These are phyloP conservation scores for Artemisia tridentata DNA, from an alignment of 129 eudicot species.

Conservation along the genomic window DNA sequence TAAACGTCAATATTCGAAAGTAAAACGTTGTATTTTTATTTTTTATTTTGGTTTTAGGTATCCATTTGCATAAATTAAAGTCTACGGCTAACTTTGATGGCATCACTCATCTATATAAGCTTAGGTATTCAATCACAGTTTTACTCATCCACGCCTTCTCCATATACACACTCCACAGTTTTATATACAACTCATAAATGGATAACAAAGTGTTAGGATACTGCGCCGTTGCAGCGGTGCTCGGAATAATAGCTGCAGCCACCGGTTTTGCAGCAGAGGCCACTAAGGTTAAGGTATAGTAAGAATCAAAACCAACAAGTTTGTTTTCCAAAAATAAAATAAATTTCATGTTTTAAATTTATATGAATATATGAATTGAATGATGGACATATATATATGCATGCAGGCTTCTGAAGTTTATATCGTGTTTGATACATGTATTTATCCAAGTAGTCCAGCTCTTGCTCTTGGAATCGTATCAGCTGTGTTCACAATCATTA, in stretches of 20 bases:
- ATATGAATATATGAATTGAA: not conserved
- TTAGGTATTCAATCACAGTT: constrained; percentile 11
- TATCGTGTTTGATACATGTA: constrained; percentile 16
- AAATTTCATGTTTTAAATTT: not conserved
- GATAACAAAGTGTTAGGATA: too few relatives aligned
- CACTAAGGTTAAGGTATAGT: constrained; percentile 26
- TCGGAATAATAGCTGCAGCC: too few relatives aligned
- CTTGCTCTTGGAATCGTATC: too few relatives aligned
- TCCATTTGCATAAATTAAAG: not conserved
- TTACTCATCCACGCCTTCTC: constrained; percentile 1
- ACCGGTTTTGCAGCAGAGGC: not conserved
- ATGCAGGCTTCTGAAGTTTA: constrained; percentile 29
- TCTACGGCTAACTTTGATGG: constrained; percentile 8
- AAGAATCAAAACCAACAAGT: not conserved
- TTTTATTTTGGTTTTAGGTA: not conserved
- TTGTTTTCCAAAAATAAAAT: not conserved
- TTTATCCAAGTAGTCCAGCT: constrained; percentile 1
- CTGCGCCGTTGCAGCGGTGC: too few relatives aligned
- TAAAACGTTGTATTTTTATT: too few relatives aligned
- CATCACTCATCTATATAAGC: constrained; percentile 12
- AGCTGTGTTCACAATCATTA: too few relatives aligned
- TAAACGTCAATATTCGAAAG: too few relatives aligned
- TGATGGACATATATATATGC: not conserved
- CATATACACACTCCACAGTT: too few relatives aligned
- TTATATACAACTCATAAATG: too few relatives aligned